Conservation (phyloP, 2,329 filamentous ascomycete species). For the Aspergillus fijiensis region DNA sequence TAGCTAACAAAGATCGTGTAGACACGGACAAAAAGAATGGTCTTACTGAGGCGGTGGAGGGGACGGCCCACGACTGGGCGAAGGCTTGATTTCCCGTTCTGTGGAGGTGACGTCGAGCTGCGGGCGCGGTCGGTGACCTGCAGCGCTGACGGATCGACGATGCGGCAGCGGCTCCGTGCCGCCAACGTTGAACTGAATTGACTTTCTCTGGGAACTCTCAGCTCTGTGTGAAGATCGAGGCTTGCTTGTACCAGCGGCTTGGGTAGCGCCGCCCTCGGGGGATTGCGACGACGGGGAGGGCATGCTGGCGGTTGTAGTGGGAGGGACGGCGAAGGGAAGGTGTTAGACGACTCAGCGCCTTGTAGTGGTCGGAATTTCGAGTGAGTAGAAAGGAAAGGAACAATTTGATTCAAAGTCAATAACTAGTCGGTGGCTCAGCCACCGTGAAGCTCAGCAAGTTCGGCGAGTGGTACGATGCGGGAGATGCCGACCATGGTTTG, state of each 20-base stretch:
- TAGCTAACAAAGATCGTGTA: background rate
- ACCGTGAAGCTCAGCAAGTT: constrained; percentile 30
- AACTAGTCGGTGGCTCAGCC: constrained; percentile 21
- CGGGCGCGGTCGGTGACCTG: constrained; percentile 25
- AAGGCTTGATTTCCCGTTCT: constrained; percentile 27
- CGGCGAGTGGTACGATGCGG: constrained; percentile 24
- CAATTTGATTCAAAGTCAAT: background rate
- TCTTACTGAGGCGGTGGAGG: constrained; percentile 45
- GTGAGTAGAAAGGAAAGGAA: background rate
- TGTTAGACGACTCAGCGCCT: background rate
- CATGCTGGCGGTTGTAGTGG: constrained; percentile 8
- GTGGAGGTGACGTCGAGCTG: constrained; percentile 17
- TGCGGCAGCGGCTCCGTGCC: constrained; percentile 29
- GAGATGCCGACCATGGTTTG: constrained; percentile 27
- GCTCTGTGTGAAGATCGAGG: constrained; percentile 22
- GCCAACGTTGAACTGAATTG: constrained; percentile 41
- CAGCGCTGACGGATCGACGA: constrained; percentile 28
- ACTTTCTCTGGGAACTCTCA: constrained; percentile 33
- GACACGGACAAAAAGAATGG: background rate
- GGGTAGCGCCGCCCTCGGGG: constrained; percentile 15
- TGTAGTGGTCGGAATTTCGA: background rate
- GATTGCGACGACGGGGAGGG: constrained; percentile 10
- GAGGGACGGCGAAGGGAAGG: background rate
- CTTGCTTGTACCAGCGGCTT: constrained; percentile 7
- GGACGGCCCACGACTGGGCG: constrained; percentile 32